These are phyloP conservation scores for Ascochyta lentis DNA, from an alignment of 2,329 filamentous ascomycete species.

Conservation along the genomic window DNA sequence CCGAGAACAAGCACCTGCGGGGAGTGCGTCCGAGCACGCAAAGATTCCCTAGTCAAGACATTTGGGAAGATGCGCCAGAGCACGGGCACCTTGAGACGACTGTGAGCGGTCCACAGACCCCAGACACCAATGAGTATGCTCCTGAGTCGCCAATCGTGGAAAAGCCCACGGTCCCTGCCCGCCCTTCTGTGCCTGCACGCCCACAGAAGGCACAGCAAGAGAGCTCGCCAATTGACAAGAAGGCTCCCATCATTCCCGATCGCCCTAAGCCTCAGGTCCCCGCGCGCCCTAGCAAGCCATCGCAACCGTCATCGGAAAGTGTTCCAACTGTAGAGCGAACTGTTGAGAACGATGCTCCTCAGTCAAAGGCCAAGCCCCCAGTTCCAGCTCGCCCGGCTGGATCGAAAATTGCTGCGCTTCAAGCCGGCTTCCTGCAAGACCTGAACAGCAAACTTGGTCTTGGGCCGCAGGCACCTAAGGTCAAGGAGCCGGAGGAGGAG, in stretches of 20 bases:
- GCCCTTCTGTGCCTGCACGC: conserved; percentile 44
- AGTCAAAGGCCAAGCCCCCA: conserved; percentile 78
- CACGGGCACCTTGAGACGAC: conserved; percentile 81
- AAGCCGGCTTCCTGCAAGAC: conserved; percentile 91
- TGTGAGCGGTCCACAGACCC: conserved; percentile 62
- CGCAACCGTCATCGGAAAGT: conserved; percentile 52
- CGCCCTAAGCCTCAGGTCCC: conserved; percentile 71
- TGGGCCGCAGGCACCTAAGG: conserved; percentile 81
- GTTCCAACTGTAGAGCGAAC: conserved; percentile 34
- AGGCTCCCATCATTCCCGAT: conserved; percentile 61
- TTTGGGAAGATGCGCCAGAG: conserved; percentile 94
- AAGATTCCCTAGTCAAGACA: conserved; percentile 87
- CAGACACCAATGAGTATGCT: conserved; percentile 53
- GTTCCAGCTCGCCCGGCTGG: conserved; percentile 80
- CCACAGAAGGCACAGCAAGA: conserved; percentile 40
- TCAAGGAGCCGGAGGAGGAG: conserved; percentile 70
- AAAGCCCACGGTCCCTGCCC: conserved; percentile 38
- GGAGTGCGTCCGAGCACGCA: conserved; percentile 62
- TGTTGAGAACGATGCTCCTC: conserved; percentile 45
- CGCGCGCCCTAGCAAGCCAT: conserved; percentile 62
- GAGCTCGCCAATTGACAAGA: conserved; percentile 59
- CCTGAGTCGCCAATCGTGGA: conserved; percentile 41
- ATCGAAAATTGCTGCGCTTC: conserved; percentile 87
- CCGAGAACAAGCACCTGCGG: conserved; percentile 61
- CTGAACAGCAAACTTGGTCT: conserved; percentile 87